phyloP scores from a whole-genome alignment of 2,329 filamentous ascomycete species.

The Rasamsonia emersonii region DNA sequence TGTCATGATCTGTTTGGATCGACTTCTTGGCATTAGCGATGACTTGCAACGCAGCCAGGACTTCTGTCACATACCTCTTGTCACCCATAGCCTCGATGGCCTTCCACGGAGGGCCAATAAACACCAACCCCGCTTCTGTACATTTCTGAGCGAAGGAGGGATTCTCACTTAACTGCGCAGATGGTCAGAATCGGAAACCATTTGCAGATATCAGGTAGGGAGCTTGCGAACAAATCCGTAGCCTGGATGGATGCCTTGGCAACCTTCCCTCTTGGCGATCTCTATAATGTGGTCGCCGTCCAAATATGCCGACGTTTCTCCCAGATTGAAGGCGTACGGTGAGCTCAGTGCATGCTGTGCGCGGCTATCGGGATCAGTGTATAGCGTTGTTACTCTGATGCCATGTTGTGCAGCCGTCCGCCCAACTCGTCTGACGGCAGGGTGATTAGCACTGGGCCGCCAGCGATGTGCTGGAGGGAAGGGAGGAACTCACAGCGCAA shows the following conservation, averaged over 20 bases:
- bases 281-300: constrained; percentile 88
- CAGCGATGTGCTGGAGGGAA: not conserved
- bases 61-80: constrained; percentile 53
- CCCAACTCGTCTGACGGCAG: constrained; percentile 58
- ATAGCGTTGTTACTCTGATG: constrained; percentile 87
- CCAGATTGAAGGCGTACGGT: constrained; percentile 74
- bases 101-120: constrained; percentile 79
- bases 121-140: constrained; percentile 80
- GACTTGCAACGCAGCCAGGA: not conserved
- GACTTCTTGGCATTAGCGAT: constrained; percentile 28
- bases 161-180: constrained; percentile 68
- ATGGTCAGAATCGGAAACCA: constrained; percentile 2
- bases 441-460: constrained; percentile 9
- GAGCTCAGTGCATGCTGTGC: constrained; percentile 85
- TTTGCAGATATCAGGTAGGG: not conserved
- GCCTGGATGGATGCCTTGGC: constrained; percentile 86
- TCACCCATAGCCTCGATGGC: constrained; percentile 81
- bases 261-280: constrained; percentile 76
- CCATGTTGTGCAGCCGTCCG: constrained; percentile 80
- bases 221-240: constrained; percentile 65
- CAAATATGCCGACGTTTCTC: constrained; percentile 76
- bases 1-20: constrained; percentile 94
- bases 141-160: constrained; percentile 81
- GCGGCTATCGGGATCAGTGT: constrained; percentile 80
- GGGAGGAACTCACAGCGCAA: constrained; percentile 55